phyloP scores from a whole-genome alignment of 2,329 filamentous ascomycete species.

The Calonectria pseudoturangicola region DNA sequence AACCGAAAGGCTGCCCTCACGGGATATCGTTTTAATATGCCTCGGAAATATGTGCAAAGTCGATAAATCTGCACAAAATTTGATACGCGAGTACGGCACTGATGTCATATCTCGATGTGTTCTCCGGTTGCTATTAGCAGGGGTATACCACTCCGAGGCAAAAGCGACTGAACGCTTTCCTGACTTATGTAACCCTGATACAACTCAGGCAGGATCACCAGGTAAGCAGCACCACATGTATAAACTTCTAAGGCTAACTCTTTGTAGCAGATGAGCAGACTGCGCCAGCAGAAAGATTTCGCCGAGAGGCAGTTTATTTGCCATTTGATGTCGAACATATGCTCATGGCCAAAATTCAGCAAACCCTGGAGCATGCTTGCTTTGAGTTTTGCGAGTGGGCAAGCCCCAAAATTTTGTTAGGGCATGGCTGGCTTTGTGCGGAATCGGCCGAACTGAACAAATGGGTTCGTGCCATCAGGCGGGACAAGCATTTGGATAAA shows the following conservation, averaged over 20 bases:
- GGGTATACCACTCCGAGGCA: no score
- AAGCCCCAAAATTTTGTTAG: neutral
- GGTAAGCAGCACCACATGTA: neutral
- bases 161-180: no score
- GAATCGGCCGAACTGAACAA: slow-evolving; percentile 1
- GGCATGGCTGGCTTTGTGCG: slow-evolving; percentile 4
- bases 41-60: no score
- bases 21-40: no score
- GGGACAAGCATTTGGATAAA: neutral
- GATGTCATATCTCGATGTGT: no score
- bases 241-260: neutral
- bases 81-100: no score
- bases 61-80: no score
- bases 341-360: slow-evolving; percentile 15
- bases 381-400: neutral
- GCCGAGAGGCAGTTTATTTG: neutral
- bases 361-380: neutral
- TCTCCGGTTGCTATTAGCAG: no score
- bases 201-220: neutral
- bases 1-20: no score
- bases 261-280: neutral
- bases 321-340: neutral
- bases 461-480: neutral
- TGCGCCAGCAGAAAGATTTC: neutral
- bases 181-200: no score